Base-by-base conservation (phyloP, 108 stramenopile genomes). In the Pelagomonas calceolata region DNA sequence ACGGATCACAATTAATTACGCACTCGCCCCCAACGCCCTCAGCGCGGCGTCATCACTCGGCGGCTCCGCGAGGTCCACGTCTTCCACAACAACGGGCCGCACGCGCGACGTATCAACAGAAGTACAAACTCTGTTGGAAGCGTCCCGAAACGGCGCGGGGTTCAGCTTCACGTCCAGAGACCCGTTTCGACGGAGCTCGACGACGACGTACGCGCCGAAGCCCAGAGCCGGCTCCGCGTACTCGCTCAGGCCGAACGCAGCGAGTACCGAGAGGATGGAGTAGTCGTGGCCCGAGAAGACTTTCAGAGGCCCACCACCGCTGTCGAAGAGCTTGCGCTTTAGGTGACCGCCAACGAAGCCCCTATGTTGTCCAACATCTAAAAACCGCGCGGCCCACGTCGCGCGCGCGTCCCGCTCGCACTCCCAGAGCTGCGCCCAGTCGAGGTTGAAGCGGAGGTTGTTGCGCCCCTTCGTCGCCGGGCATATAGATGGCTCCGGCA, bases 191-290 rank as follows among this genome's bases (percentile, higher is more conserved):
- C 12, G 18, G 46, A 51, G 32, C 33, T 69, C 69, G 51, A 46
- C 30, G 69, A 26, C 30, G 69, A 69, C 43, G n/a, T n/a, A 32
- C 21, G 44, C 69, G 69, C 69, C 44, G 45, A 69, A 69, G 43
- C 26, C n/a, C 0, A 46, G 29, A 30, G 30, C 45, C 16, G 17
- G 4, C 7, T 69, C 69, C n/a, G n/a, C n/a, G 5, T 33, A 33
- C 4, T n/a, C 45, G 12, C 32, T 15, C 0, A 33, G 31, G 69
- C 45, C 44, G 32, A 36, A n/a, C 31, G 31, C 51, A 30, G 44
- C 45, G 15, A 44, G 45, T 33, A 30, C 12, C 30, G 4, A 4
- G 43, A 69, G 69, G 45, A 69, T 69, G 43, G 43, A 69, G 69
- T 69, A 69, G 69, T 69, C 69, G 51, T 60, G 51, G 51, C 51